Evolutionary conservation across 768 basidiomycete species (phyloP).

Genomic region (Trametes elegans): DNA sequence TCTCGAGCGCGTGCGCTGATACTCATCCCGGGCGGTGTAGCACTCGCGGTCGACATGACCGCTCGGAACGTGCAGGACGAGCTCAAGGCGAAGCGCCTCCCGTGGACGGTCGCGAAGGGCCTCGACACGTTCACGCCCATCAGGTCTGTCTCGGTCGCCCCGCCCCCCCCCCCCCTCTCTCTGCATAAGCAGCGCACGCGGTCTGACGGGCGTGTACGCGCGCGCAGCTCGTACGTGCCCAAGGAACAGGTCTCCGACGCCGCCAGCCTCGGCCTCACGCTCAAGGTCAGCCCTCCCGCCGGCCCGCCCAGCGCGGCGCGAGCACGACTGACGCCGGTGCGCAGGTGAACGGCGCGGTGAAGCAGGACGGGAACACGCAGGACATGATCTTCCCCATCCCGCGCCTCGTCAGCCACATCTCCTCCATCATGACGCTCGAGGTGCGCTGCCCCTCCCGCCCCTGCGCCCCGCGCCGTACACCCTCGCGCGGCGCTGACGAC

Average conservation of each 20-base stretch:
- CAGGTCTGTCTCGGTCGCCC: slow-evolving; percentile 57
- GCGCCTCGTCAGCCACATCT: slow-evolving; percentile 83
- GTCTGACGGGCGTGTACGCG: not conserved
- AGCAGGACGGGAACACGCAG: slow-evolving; percentile 80
- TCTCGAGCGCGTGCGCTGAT: not conserved
- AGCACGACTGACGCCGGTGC: not conserved
- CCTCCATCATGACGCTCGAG: slow-evolving; percentile 97
- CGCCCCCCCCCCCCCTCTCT: not conserved
- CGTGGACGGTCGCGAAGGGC: slow-evolving; percentile 96
- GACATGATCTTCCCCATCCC: slow-evolving; percentile 96
- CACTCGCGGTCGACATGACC: slow-evolving; percentile 94
- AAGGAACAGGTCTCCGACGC: slow-evolving; percentile 67
- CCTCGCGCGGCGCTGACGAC: too few species aligned
- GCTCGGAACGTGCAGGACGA: slow-evolving; percentile 93
- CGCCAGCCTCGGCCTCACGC: slow-evolving; percentile 69
- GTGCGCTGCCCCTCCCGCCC: too few species aligned
- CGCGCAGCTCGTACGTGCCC: slow-evolving; percentile 72
- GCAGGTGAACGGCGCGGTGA: slow-evolving; percentile 80
- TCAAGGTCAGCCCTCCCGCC: slow-evolving; percentile 64
- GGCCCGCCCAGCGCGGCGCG: too few species aligned
- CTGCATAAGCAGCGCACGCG: too few species aligned
- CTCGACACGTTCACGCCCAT: slow-evolving; percentile 96
- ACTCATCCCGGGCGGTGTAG: slow-evolving; percentile 38
- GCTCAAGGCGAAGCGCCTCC: slow-evolving; percentile 90
- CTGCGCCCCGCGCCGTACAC: too few species aligned